Base-by-base conservation (phyloP, 2,329 filamentous ascomycete species). In the Fusarium odoratissimum region DNA sequence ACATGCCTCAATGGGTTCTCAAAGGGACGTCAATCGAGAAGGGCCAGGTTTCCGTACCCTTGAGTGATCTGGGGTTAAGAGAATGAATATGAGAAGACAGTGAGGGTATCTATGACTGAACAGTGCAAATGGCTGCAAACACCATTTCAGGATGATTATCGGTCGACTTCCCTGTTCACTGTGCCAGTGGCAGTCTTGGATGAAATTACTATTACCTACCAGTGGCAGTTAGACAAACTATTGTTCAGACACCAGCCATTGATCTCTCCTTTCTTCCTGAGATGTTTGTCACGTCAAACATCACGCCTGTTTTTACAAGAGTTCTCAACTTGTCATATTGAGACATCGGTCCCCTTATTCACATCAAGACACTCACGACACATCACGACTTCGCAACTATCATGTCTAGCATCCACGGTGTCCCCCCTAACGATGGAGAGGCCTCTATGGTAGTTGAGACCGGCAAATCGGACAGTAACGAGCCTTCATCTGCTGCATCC, bases 261-360 rank as follows among this genome's bases (percentile, higher is more conserved):
- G 21, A 23, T 23, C 5, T 19, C 11, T 19, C 16, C 6, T 23
- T 9, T 12, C 16, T 14, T 49, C 23, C 46, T 33, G 8, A 12
- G 5, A 49, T 33, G 16, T 49, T 7, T 7, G 19, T 9, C 30
- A 49, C 23, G 8, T 19, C 21, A 33, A 49, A 19, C 46, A 10
- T 33, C 16, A 23, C 2, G 23, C 11, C 11, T 49, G 3, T 23
- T 23, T 16, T 23, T 11, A 19, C 8, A 33, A 19, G 0, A 23
- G 2, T 23, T 17, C 10, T 12, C 28, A 31, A 5, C 21, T 19
- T 31, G 5, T 12, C 10, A 10, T 23, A 31, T 33, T 5, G 2
- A 33, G 19, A 0, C 30, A 33, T 13, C 21, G 3, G 7, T 2
- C 16, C 11, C 30, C 8, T 28, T 31, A 19, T 23, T 5, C 8